Conservation (phyloP, 164 flowering plant species). For the Buxus sempervirens region DNA sequence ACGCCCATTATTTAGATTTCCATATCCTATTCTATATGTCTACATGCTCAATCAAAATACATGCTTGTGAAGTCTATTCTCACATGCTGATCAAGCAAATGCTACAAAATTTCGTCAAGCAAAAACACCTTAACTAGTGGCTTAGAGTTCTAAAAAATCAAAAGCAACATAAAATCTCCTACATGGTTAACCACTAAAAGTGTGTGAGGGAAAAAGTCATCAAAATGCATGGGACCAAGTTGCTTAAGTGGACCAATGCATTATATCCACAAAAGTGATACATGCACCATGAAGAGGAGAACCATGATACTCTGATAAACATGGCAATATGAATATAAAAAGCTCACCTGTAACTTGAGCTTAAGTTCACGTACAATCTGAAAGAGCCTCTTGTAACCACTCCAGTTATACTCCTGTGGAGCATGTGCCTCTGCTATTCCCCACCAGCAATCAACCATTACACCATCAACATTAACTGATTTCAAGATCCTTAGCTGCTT, state of each 20-base stretch:
- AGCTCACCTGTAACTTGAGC: constrained; percentile 74
- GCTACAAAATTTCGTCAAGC: neutral
- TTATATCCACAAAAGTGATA: neutral
- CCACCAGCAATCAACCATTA: constrained; percentile 98
- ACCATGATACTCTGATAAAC: neutral
- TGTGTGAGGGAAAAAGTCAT: neutral
- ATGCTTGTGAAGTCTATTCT: neutral
- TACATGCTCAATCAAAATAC: too few species aligned
- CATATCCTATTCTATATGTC: too few species aligned
- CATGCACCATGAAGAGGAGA: neutral
- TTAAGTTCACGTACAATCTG: constrained; percentile 78
- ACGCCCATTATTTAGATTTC: too few species aligned
- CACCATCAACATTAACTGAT: constrained; percentile 77
- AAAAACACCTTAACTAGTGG: too few species aligned
- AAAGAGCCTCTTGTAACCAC: constrained; percentile 73
- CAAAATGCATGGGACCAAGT: neutral
- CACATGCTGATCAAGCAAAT: neutral
- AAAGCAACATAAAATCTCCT: too few species aligned
- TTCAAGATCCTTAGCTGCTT: constrained; percentile 78
- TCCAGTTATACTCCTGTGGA: constrained; percentile 82
- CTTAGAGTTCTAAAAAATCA: too few species aligned
- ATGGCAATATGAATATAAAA: neutral
- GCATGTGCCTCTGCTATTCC: constrained; percentile 83
- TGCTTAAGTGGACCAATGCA: neutral
- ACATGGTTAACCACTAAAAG: too few species aligned